Base-by-base conservation (phyloP, 2,329 filamentous ascomycete species). In the Alternaria triticimaculans region DNA sequence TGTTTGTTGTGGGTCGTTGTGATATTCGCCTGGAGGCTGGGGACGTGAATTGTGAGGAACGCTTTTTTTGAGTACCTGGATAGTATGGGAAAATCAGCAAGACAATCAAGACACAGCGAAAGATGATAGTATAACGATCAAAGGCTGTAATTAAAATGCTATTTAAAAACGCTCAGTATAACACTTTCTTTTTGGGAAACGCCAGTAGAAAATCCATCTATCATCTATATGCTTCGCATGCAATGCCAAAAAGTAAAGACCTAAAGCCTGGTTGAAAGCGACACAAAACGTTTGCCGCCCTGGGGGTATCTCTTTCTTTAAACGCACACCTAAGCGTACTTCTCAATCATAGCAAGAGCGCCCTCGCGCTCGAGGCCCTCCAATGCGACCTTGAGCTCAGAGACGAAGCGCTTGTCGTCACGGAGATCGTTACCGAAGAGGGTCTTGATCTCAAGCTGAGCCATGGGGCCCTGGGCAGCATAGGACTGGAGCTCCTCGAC, bases 391-490 rank as follows among this genome's bases (percentile, higher is more conserved):
- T 64, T 71, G 14, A 75, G 64, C 60, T 75, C 72, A 15, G 65
- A 55, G 18, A 74, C 69, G 60, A 75, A 75, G n/a, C 72, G 70
- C 63, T 70, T 56, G 30, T 75, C 69, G 45, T 65, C 54, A 53
- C 72, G 69, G n/a, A 75, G 65, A 21, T 75, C 72, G 33, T 74
- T 72, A 46, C 72, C 72, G 53, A 75, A 75, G 8, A 75, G 66
- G 43, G 58, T 69, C 45, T 65, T 63, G 44, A 63, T 60, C 49
- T 60, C 45, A 25, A 63, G 65, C 62, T 55, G 68, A 37, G 26
- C 68, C 61, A 58, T 26, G 48, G 60, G 60, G 20, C 69, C 65
- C 49, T 70, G 62, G 6, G 66, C 65, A 6, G 72, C 72, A 25
- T 70, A 60, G 15, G 67, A 54, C 63, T 73, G 71, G 26, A 75